Conservation (phyloP, 129 eudicot genomes). For the Escallonia rubra region DNA sequence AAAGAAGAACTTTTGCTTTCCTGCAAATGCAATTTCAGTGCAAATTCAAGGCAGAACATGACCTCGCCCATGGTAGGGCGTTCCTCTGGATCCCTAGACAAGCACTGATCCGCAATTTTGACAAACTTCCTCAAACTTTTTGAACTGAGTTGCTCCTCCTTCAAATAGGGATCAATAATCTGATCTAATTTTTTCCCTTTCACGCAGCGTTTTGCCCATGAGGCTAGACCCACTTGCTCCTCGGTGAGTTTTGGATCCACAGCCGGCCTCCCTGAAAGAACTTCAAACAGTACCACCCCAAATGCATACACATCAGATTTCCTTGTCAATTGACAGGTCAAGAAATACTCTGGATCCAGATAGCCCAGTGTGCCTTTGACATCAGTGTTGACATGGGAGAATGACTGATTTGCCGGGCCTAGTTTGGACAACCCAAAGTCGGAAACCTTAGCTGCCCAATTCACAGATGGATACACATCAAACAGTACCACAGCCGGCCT, state of each 20-base stretch:
- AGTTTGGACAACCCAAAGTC: slow-evolving; percentile 27
- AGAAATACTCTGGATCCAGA: slow-evolving; percentile 32
- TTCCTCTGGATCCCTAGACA: slow-evolving; percentile 1
- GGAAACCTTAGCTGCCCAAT: slow-evolving; percentile 20
- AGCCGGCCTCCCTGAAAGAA: slow-evolving; percentile 19
- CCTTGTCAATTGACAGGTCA: slow-evolving; percentile 17
- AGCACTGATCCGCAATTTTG: slow-evolving; percentile 19
- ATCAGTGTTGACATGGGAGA: slow-evolving; percentile 25
- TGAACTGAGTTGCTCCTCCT: slow-evolving; percentile 5
- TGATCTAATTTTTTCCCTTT: slow-evolving; percentile 8
- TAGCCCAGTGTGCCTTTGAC: slow-evolving; percentile 30
- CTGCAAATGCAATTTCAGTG: neutral
- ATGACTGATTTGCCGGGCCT: slow-evolving; percentile 17
- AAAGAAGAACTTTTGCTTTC: no score
- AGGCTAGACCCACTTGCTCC: slow-evolving; percentile 18
- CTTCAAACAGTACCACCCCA: slow-evolving; percentile 31
- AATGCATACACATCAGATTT: slow-evolving; percentile 28
- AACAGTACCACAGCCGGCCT: slow-evolving; percentile 23
- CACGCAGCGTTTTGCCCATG: slow-evolving; percentile 19
- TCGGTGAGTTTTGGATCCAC: slow-evolving; percentile 8
- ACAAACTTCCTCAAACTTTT: slow-evolving; percentile 11
- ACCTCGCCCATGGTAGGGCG: slow-evolving; percentile 28
- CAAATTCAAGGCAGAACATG: slow-evolving; percentile 13
- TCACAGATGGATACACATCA: no score
- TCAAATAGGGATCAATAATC: slow-evolving; percentile 10